Evolutionary conservation across 2,329 filamentous ascomycete genomes (phyloP), one percentile per base, ranked within the genome.

Genomic region (Colletotrichum australisinense): DNA sequence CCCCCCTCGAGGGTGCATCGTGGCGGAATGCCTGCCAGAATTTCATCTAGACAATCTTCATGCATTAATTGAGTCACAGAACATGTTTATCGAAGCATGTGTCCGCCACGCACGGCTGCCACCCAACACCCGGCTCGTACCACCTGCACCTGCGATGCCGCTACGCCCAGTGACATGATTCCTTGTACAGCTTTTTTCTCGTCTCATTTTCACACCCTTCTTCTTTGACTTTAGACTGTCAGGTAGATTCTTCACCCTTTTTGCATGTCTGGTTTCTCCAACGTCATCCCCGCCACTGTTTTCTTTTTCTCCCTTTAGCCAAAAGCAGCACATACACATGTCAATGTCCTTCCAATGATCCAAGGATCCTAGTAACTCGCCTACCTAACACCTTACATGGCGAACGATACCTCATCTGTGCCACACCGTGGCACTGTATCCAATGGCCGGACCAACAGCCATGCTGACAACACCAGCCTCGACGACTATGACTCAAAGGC

Each of bases 31-130:
- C 67, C 55, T 56, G 56, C 42, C 42, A 49, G 58, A 70, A 16
- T 70, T 70, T 70, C 70, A 62, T 73, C 35, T 72, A 72, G 66
- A 58, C 70, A 65, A 65, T 64, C 55, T 66, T 73, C 49, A 73
- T 73, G 71, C 71, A 73, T 64, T 73, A 71, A 73, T 62, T 71
- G 71, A 73, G 49, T 71, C 24, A 49, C 12, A 32, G 19, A 30
- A 60, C 22, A n/a, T 30, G 68, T 74, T 52, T 72, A 73, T 55
- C 28, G 72, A 67, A 67, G 69, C 38, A 28, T 63, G 49, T 59
- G 26, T 57, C 71, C 62, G 60, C 67, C 67, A 73, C 67, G 55
- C 46, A 57, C 56, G 12, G 11, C 28, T 60, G 46, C 63, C 35
- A 67, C 62, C 55, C 24, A 49, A 22, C n/a, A 53, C 28, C 59